These are phyloP conservation scores for Manihot esculenta DNA, from an alignment of 441 rosid species.

Conservation along the genomic window DNA sequence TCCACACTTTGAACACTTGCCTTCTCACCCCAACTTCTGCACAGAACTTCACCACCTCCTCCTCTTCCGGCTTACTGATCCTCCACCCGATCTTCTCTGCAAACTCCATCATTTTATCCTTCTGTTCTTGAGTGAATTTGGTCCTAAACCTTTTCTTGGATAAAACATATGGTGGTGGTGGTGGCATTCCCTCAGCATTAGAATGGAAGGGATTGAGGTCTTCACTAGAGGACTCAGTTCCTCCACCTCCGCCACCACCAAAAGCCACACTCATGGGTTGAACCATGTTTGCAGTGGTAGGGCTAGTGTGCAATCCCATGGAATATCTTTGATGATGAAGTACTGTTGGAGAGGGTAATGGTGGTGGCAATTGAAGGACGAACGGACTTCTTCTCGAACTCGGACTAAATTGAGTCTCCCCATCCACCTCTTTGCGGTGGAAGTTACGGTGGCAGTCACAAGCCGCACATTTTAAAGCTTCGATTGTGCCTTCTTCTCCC, in stretches of 20 bases:
- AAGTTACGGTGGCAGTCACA: constrained; percentile 94
- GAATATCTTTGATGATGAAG: constrained; percentile 44
- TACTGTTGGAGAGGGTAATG: constrained; percentile 41
- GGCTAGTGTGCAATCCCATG: constrained; percentile 41
- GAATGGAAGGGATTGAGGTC: constrained; percentile 64
- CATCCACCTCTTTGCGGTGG: constrained; percentile 70
- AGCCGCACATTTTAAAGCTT: constrained; percentile 87
- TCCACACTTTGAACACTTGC: constrained; percentile 94
- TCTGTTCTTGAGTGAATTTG: constrained; percentile 77
- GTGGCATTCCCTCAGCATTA: constrained; percentile 32
- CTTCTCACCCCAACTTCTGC: constrained; percentile 72
- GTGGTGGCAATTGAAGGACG: constrained; percentile 54
- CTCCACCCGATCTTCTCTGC: constrained; percentile 93
- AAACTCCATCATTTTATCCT: constrained; percentile 85
- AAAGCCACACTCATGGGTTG: constrained; percentile 83
- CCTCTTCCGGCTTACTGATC: constrained; percentile 73
- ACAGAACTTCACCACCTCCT: constrained; percentile 70
- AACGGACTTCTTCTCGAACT: constrained; percentile 32
- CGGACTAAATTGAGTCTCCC: constrained; percentile 40
- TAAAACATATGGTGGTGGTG: constrained; percentile 41
- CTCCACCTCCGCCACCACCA: constrained; percentile 44
- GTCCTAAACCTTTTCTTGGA: constrained; percentile 82
- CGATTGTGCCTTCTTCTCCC: constrained; percentile 69
- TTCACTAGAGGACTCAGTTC: constrained; percentile 88
- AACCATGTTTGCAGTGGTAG: constrained; percentile 47